Conservation (phyloP, 2,329 filamentous ascomycete species). For the Apiospora kogelbergensis region DNA sequence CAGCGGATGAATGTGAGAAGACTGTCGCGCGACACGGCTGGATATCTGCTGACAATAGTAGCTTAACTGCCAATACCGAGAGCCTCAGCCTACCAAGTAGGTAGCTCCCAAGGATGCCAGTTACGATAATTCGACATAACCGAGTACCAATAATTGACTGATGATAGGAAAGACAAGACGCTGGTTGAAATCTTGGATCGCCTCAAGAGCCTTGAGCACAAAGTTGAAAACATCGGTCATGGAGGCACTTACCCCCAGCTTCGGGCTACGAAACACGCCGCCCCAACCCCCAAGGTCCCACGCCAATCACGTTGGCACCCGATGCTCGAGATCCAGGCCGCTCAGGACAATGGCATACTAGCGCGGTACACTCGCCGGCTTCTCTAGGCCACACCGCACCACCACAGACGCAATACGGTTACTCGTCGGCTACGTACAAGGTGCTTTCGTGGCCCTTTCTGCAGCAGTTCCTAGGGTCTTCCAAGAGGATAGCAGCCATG, state of each 20-base stretch:
- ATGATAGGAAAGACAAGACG: constrained; percentile 59
- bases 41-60: constrained; percentile 19
- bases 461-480: constrained; percentile 37
- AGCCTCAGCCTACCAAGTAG: constrained; percentile 63
- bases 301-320: background rate
- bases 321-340: background rate
- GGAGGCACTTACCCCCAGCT: constrained; percentile 24
- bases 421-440: constrained; percentile 46
- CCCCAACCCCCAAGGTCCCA: background rate
- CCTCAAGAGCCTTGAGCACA: constrained; percentile 54
- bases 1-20: constrained; percentile 31
- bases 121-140: too few species aligned
- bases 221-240: constrained; percentile 47
- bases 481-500: constrained; percentile 34
- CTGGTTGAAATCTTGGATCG: constrained; percentile 60
- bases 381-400: background rate
- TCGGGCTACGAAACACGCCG: constrained; percentile 9
- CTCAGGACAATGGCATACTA: background rate
- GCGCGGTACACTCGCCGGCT: background rate
- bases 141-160: constrained; percentile 22
- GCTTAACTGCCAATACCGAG: constrained; percentile 59
- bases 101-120: constrained; percentile 27
- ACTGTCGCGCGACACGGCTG: background rate
- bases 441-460: constrained; percentile 51
- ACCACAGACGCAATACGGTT: constrained; percentile 26